Evolutionary conservation across 371 early-diverging fungal genomes (phyloP).

Genomic region (Actinomortierella ambigua): DNA sequence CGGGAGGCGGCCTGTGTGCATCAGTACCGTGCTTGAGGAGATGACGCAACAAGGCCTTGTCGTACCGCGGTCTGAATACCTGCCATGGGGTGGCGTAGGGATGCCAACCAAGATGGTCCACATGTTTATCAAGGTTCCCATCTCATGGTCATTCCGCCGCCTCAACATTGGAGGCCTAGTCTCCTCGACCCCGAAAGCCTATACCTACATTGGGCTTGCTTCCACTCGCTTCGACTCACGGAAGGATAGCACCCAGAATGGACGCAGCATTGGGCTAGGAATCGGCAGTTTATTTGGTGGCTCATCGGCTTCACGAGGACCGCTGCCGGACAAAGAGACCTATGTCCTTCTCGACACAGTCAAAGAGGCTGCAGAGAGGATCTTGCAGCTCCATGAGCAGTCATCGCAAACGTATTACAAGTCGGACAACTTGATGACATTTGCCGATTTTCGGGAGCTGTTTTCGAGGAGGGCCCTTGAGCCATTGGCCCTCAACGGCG

Average conservation of each 20-base stretch:
- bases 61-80: constrained; percentile 30
- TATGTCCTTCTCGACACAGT: constrained; percentile 26
- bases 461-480: constrained; percentile 33
- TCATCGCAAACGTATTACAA: constrained; percentile 20
- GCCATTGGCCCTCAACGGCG: constrained; percentile 19
- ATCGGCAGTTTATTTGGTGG: constrained; percentile 7
- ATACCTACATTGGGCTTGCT: constrained; percentile 5
- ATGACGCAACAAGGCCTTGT: constrained; percentile 24
- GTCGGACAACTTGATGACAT: constrained; percentile 43
- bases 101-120: constrained; percentile 41
- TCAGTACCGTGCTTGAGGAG: constrained; percentile 27
- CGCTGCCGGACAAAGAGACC: constrained; percentile 11
- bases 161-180: constrained; percentile 16
- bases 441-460: constrained; percentile 39
- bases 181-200: constrained; percentile 7
- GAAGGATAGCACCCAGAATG: constrained; percentile 10
- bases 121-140: constrained; percentile 36
- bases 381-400: constrained; percentile 23
- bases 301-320: constrained; percentile 2
- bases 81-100: constrained; percentile 36
- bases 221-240: constrained; percentile 10
- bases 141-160: constrained; percentile 13
- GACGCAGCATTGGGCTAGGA: constrained; percentile 11
- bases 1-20: constrained; percentile 21
- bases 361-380: constrained; percentile 32